phyloP scores from a whole-genome alignment of 352 stramenopile genomes.

The Thalassiosira livingstoniorum region DNA sequence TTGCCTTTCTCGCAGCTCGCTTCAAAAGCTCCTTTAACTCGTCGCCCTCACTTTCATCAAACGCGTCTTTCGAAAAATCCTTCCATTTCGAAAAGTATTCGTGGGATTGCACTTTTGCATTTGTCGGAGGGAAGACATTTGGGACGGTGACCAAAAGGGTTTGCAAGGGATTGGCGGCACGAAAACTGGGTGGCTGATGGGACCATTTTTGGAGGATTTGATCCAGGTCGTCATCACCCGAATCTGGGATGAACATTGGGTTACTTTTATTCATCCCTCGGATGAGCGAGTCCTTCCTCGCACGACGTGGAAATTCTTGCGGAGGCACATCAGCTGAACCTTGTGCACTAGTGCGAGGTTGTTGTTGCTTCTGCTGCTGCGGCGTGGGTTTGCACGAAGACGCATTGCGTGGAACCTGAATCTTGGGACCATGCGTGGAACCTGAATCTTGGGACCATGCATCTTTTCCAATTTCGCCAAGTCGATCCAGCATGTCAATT shows the following conservation, averaged over 20 bases:
- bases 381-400: too few species aligned
- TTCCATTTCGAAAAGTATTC: conserved; percentile 32
- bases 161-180: not conserved
- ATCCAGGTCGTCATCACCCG: too few species aligned
- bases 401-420: too few species aligned
- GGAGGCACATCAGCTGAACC: too few species aligned
- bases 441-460: too few species aligned
- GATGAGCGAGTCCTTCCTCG: too few species aligned
- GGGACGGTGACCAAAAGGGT: conserved; percentile 24
- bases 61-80: conserved; percentile 14
- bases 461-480: conserved; percentile 21
- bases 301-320: too few species aligned
- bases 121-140: conserved; percentile 6
- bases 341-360: too few species aligned
- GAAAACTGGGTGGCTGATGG: conserved; percentile 14
- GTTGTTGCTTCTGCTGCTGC: too few species aligned
- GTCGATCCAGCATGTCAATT: conserved; percentile 30
- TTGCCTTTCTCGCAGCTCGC: conserved; percentile 22
- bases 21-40: not conserved
- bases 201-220: conserved; percentile 22
- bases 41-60: not conserved
- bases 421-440: too few species aligned
- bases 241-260: conserved; percentile 6
- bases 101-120: conserved; percentile 8
- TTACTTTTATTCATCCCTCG: too few species aligned